phyloP scores from a whole-genome alignment of 2,329 filamentous ascomycete species.

The Aspergillus sp. region DNA sequence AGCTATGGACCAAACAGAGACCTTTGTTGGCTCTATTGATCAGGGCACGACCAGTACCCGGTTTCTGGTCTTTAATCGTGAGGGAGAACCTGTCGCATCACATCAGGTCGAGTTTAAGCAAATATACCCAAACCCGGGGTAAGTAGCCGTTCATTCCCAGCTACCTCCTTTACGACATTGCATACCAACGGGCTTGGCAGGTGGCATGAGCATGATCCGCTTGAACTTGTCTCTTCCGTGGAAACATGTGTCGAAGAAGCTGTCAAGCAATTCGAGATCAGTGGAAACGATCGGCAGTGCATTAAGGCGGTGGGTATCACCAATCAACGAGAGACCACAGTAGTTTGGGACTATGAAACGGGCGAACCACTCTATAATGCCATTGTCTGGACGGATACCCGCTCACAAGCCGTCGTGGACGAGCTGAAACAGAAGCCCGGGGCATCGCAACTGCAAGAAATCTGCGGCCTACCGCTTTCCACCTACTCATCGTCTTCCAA shows the following conservation, averaged over 20 bases:
- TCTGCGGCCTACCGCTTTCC: slow-evolving; percentile 79
- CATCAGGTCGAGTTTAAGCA: slow-evolving; percentile 87
- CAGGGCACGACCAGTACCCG: slow-evolving; percentile 86
- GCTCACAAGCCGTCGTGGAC: slow-evolving; percentile 71
- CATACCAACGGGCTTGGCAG: slow-evolving; percentile 41
- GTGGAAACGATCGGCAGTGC: slow-evolving; percentile 63
- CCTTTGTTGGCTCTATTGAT: slow-evolving; percentile 81
- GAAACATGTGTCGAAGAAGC: slow-evolving; percentile 76
- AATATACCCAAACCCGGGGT: slow-evolving; percentile 82
- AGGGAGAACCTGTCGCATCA: slow-evolving; percentile 73
- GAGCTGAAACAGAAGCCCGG: slow-evolving; percentile 68
- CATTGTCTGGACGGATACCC: slow-evolving; percentile 87
- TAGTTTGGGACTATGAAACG: slow-evolving; percentile 79
- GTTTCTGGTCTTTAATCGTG: slow-evolving; percentile 83
- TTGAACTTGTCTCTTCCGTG: slow-evolving; percentile 71
- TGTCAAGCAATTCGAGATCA: slow-evolving; percentile 64
- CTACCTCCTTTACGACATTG: not conserved
- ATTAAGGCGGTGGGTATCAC: slow-evolving; percentile 81
- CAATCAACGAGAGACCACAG: slow-evolving; percentile 85
- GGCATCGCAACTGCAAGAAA: slow-evolving; percentile 64
- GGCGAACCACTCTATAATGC: slow-evolving; percentile 80
- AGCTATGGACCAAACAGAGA: slow-evolving; percentile 26
- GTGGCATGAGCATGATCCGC: slow-evolving; percentile 86
- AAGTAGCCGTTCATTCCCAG: slow-evolving; percentile 33
- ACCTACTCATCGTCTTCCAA: slow-evolving; percentile 88